Evolutionary conservation across 306 rosid genomes (phyloP).

Genomic region (Lagenaria siceraria): DNA sequence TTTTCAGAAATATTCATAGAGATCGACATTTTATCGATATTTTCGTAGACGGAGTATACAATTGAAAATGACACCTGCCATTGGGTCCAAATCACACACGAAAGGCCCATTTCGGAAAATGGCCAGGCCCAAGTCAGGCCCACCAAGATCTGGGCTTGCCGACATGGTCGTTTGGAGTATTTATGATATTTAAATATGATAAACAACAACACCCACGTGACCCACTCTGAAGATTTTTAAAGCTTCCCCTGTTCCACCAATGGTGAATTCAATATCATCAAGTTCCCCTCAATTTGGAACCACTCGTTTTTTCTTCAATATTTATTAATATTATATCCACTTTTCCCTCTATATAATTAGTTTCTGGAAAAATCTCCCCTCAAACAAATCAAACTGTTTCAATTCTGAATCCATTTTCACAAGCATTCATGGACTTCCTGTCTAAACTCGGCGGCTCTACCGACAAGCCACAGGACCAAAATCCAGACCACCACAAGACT

Average conservation of each 20-base stretch:
- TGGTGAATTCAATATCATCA: background rate
- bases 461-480: background rate
- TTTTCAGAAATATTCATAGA: too few relatives aligned
- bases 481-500: background rate
- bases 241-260: background rate
- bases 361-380: too few relatives aligned
- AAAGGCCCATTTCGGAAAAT: background rate
- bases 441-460: background rate
- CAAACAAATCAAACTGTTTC: background rate
- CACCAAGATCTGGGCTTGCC: background rate
- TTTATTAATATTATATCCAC: background rate
- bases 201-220: background rate
- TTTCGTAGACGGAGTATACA: too few relatives aligned
- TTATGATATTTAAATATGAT: background rate
- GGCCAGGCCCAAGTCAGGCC: background rate
- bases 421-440: background rate
- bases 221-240: background rate
- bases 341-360: background rate
- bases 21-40: too few relatives aligned
- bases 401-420: background rate
- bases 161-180: conserved; percentile 2
- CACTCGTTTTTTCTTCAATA: background rate
- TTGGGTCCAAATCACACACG: background rate
- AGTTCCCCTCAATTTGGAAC: background rate
- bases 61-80: too few relatives aligned